These are phyloP conservation scores for Prototheca cutis DNA, from an alignment of 163 green algal species.

Conservation along the genomic window DNA sequence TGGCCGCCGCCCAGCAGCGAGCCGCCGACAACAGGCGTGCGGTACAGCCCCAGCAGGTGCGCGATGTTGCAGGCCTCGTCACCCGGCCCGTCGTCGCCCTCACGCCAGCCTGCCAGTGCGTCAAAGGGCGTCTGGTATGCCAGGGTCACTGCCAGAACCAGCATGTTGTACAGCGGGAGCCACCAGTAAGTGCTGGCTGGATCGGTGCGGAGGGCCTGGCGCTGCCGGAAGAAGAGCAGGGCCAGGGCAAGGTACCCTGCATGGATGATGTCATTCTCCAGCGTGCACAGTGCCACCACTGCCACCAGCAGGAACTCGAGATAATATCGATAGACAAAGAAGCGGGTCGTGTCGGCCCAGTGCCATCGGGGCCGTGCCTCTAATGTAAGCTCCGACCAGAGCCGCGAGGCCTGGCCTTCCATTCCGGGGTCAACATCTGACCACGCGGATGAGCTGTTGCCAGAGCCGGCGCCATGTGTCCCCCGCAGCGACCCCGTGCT, in stretches of 20 bases:
- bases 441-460: no score
- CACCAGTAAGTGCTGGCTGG: constrained; percentile 20
- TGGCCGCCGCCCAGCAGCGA: constrained; percentile 16
- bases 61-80: constrained; percentile 49
- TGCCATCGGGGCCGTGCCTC: constrained; percentile 23
- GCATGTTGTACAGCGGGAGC: constrained; percentile 42
- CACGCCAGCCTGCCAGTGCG: constrained; percentile 26
- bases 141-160: constrained; percentile 43
- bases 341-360: constrained; percentile 43
- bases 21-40: constrained; percentile 17
- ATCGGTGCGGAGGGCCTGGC: constrained; percentile 18
- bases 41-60: constrained; percentile 61
- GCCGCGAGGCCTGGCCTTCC: background rate
- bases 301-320: constrained; percentile 49
- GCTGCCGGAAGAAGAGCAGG: constrained; percentile 53
- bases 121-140: constrained; percentile 57
- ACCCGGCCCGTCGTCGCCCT: constrained; percentile 11
- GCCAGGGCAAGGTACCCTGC: constrained; percentile 62
- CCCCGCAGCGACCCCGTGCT: no score
- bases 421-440: no score
- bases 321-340: constrained; percentile 40
- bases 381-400: constrained; percentile 34
- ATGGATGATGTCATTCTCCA: constrained; percentile 64
- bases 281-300: constrained; percentile 47
- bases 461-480: no score